A percentile compares a stretch with the other conserved stretches of the same genome.
These are phyloP conservation scores for Xylaria castorea DNA, from an alignment of 495 filamentous ascomycete species.

Conservation along the genomic window DNA sequence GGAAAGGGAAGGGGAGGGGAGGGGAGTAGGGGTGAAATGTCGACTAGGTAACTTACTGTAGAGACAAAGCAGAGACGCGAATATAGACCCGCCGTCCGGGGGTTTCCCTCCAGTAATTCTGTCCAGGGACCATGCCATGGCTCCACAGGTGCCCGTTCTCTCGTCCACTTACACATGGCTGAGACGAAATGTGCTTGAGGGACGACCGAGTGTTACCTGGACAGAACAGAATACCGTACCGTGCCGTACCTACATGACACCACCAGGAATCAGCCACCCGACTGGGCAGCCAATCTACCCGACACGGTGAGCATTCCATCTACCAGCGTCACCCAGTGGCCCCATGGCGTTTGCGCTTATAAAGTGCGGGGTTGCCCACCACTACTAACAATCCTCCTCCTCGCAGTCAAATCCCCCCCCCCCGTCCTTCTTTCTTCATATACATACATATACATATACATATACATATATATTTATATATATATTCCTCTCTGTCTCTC, in stretches of 20 bases:
- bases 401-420: background rate
- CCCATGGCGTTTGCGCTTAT: slow-evolving; percentile 18
- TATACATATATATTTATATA: too few species aligned
- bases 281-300: background rate
- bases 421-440: background rate
- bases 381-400: background rate
- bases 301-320: background rate
- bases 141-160: background rate
- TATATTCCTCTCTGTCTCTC: background rate
- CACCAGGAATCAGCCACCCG: background rate
- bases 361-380: slow-evolving; percentile 29
- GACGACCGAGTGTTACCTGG: background rate
- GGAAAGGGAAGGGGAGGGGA: background rate
- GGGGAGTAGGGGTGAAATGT: background rate
- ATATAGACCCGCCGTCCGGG: too few species aligned
- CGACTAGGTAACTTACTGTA: too few species aligned
- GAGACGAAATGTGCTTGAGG: background rate
- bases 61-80: background rate
- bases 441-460: too few species aligned
- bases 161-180: slow-evolving; percentile 1
- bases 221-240: background rate
- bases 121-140: background rate
- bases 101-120: too few species aligned
- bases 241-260: background rate
- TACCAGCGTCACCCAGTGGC: slow-evolving; percentile 21